phyloP scores from a whole-genome alignment of 2,329 filamentous ascomycete genomes.

The Cordyceps cateniannulata region DNA sequence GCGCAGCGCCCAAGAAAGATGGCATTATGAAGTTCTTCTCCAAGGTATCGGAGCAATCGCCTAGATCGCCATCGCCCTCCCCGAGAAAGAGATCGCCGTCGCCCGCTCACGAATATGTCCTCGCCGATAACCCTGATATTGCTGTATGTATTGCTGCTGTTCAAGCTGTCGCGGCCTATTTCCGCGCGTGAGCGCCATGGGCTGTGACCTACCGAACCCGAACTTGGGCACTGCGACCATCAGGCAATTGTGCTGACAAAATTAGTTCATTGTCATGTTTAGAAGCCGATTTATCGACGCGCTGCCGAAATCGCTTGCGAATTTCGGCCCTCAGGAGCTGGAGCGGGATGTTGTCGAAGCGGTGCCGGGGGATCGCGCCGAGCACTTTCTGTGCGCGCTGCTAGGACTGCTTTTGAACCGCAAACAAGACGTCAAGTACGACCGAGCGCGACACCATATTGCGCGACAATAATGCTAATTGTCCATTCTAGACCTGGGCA shows the following conservation, averaged over 20 bases:
- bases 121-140: constrained; percentile 88
- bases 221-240: constrained; percentile 22
- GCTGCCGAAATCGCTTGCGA: constrained; percentile 78
- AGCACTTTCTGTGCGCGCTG: constrained; percentile 83
- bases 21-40: constrained; percentile 65
- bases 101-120: constrained; percentile 80
- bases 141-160: constrained; percentile 58
- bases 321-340: constrained; percentile 92
- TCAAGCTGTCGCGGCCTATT: neutral
- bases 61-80: constrained; percentile 57
- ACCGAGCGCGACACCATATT: neutral
- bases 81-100: constrained; percentile 77
- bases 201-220: constrained; percentile 27
- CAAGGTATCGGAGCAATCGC: constrained; percentile 44
- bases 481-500: constrained; percentile 65
- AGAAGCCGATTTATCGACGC: constrained; percentile 85
- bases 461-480: neutral
- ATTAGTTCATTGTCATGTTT: constrained; percentile 96
- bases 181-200: neutral
- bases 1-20: constrained; percentile 37
- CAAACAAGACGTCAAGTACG: constrained; percentile 98
- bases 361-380: constrained; percentile 75
- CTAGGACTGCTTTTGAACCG: constrained; percentile 85
- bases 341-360: constrained; percentile 77
- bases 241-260: constrained; percentile 25